A percentile compares a stretch with the other conserved stretches of the same genome.
Conservation (phyloP, 2,329 filamentous ascomycete genomes). For the Knoxdaviesia proteae region DNA sequence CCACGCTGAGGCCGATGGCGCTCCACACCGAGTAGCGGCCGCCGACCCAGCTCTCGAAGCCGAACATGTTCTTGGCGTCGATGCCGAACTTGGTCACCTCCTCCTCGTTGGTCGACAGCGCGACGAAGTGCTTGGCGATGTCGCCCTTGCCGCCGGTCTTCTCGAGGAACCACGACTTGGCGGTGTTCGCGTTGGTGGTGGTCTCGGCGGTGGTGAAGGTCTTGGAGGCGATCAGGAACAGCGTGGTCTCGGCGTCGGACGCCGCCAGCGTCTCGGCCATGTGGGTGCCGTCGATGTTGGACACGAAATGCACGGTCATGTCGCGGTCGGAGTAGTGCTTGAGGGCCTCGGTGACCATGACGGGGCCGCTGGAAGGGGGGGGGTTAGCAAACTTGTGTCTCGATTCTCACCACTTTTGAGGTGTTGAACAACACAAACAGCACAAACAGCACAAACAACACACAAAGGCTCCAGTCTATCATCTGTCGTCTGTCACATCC, state of each 20-base stretch:
- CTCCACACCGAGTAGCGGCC: constrained; percentile 98
- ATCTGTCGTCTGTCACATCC: too few relatives aligned
- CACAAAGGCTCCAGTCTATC: too few relatives aligned
- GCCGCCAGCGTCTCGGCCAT: constrained; percentile 77
- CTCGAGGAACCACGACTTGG: constrained; percentile 92
- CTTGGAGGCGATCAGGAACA: constrained; percentile 97
- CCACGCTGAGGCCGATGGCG: constrained; percentile 86
- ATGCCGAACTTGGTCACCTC: constrained; percentile 99
- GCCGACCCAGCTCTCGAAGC: constrained; percentile 96
- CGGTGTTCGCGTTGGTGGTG: constrained; percentile 87
- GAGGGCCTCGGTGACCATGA: constrained; percentile 96
- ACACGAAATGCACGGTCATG: constrained; percentile 90
- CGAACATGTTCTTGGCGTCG: constrained; percentile 98
- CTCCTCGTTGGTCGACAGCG: constrained; percentile 81
- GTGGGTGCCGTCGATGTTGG: constrained; percentile 98
- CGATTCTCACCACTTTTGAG: neutral
- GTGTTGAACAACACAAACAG: neutral
- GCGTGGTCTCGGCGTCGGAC: constrained; percentile 91
- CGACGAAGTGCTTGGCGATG: constrained; percentile 97
- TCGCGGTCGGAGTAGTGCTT: constrained; percentile 79
- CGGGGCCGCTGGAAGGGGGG: constrained; percentile 49
- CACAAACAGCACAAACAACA: too few relatives aligned
- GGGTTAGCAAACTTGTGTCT: too few relatives aligned
- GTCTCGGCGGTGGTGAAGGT: constrained; percentile 99
- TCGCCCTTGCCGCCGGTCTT: constrained; percentile 55